These are phyloP conservation scores for Cucurbita moschata DNA, from an alignment of 306 rosid species.

Conservation along the genomic window DNA sequence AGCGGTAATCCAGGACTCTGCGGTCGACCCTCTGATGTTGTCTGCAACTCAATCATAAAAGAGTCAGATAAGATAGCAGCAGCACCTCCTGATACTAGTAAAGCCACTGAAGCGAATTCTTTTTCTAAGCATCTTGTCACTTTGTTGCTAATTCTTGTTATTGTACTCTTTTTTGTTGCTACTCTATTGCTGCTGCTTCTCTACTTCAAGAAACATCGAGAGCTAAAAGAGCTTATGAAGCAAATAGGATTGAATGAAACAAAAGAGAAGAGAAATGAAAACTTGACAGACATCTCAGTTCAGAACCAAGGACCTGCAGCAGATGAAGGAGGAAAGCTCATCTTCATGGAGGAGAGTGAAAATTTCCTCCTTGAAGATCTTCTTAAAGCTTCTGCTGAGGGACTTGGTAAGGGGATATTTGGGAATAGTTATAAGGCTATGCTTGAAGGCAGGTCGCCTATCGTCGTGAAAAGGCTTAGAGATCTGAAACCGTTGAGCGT, in stretches of 20 bases:
- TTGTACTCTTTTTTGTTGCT: conserved; percentile 23
- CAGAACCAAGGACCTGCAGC: background rate
- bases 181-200: conserved; percentile 26
- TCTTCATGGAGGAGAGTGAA: conserved; percentile 22
- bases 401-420: conserved; percentile 54
- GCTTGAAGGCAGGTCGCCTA: conserved; percentile 27
- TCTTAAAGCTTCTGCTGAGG: conserved; percentile 72
- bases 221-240: conserved; percentile 28
- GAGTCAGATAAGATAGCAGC: background rate
- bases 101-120: background rate
- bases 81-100: background rate
- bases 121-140: background rate
- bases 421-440: conserved; percentile 68
- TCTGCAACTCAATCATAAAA: background rate
- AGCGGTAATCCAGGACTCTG: conserved; percentile 22
- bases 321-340: conserved; percentile 42
- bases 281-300: background rate
- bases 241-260: background rate
- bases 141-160: conserved; percentile 10
- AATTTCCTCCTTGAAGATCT: conserved; percentile 50
- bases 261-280: conserved; percentile 8
- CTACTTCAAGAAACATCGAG: conserved; percentile 28
- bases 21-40: conserved; percentile 13
- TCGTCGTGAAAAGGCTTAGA: conserved; percentile 65
- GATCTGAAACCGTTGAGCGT: conserved; percentile 47